Conservation (phyloP, 2,329 filamentous ascomycete species). For the Colletotrichum sp. region DNA sequence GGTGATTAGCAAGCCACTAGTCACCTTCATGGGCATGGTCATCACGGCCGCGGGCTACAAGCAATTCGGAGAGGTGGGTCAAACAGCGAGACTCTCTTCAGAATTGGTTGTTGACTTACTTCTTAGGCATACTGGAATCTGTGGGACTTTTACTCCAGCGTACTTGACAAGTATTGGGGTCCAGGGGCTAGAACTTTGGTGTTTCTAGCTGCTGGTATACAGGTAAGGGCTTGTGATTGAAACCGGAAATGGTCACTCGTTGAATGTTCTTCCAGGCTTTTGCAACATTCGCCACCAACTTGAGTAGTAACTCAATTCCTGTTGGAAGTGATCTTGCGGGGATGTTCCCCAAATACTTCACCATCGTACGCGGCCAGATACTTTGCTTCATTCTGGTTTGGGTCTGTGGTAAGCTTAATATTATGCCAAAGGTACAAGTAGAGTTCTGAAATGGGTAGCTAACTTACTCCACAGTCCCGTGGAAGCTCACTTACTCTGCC, state of each 20-base stretch:
- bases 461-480: not conserved
- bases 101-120: too few species aligned
- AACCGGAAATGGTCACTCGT: rapidly evolving
- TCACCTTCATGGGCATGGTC: not conserved
- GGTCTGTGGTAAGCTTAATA: not conserved
- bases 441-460: not conserved
- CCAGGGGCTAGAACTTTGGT: not conserved
- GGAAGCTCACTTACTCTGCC: not conserved
- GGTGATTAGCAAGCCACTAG: not conserved
- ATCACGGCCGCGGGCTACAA: conserved; percentile 1
- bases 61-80: not conserved
- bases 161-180: conserved; percentile 1
- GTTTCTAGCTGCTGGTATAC: not conserved
- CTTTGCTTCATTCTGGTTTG: not conserved
- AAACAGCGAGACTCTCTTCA: not conserved
- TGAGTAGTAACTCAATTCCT: conserved; percentile 1
- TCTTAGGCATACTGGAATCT: not conserved
- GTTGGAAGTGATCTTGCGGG: not conserved
- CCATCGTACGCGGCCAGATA: not conserved
- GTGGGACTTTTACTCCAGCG: not conserved
- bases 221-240: not conserved
- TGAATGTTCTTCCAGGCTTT: not conserved
- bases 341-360: not conserved
- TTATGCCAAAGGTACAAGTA: not conserved
- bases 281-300: not conserved